Base-by-base conservation (phyloP, 1,139 yeast genomes). In the Yamadazyma siamensis region DNA sequence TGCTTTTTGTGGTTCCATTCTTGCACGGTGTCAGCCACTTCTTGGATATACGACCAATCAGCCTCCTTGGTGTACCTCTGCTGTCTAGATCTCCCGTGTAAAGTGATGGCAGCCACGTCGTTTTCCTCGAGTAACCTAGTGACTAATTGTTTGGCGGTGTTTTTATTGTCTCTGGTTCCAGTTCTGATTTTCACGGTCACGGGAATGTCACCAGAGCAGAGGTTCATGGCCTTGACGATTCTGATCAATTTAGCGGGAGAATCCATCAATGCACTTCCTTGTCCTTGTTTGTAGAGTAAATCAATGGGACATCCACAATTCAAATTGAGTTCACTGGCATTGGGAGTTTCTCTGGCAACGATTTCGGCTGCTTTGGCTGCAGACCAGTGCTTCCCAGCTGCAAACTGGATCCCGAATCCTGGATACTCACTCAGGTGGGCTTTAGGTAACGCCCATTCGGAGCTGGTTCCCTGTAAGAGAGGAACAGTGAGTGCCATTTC, bases 251-350 rank as follows among this genome's bases (percentile, higher is more conserved):
- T 76, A 1, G 94, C 80, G 6, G 95, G 94, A 50, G 85, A 88
- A 41, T 88, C 97, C 72, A 91, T 65, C 38, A 91, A 69, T 0
- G 96, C 98, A 23, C 95, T 80, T 1, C 99, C 98, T 42, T 95
- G 95, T 18, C 99, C 99, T 52, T 85, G 89, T 44, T 91, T 75
- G 57, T 80, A 94, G 15, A 91, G 67, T 45, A 94, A 68, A 54
- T 94, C 98, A 46, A 91, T 91, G 11, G 99, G 99, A 57, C 99
- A 91, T 3, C 99, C 99, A 54, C 95, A 83, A 59, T 91, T 91
- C 49, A 91, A 71, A 53, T 91, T 94, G 42, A 91, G 65, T 54
- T 91, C 97, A 20, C 84, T 75, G 14, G 82, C 76, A 31, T 68
- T 58, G 5, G 70, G 56, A 15, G 78, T 60, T 34, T 75, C 73